Conservation (phyloP, 148 eudicot genomes). For the Salicornia ramosissima region DNA sequence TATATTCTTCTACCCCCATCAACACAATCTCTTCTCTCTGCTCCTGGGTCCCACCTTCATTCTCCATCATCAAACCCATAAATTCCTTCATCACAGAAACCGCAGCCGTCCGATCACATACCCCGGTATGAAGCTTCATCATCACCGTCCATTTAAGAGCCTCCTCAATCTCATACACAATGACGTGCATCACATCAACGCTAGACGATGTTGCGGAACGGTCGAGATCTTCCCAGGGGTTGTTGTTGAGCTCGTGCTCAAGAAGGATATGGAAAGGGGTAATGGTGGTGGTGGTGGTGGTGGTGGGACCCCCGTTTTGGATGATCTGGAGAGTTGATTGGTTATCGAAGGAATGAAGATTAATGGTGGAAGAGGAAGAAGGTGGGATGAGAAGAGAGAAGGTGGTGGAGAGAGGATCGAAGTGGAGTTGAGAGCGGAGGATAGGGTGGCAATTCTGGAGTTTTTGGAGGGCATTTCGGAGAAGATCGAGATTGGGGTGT, state of each 20-base stretch:
- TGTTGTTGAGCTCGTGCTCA: constrained; percentile 61
- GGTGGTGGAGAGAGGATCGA: constrained; percentile 25
- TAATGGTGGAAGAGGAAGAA: constrained; percentile 32
- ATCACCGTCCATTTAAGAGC: constrained; percentile 37
- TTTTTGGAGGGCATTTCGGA: constrained; percentile 47
- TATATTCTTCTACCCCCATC: constrained; percentile 59
- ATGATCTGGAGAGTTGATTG: constrained; percentile 38
- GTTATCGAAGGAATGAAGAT: constrained; percentile 31
- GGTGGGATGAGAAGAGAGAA: constrained; percentile 43
- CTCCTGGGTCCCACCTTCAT: background rate
- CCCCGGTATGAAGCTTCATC: constrained; percentile 65
- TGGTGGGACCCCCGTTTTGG: no score
- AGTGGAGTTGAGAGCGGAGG: constrained; percentile 55
- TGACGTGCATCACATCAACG: constrained; percentile 47
- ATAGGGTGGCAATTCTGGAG: constrained; percentile 65
- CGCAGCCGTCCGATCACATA: constrained; percentile 67
- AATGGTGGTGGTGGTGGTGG: background rate
- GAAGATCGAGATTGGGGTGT: constrained; percentile 33
- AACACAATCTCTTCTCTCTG: constrained; percentile 30
- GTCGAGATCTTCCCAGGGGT: constrained; percentile 40
- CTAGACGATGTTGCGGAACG: background rate
- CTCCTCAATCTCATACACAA: constrained; percentile 32
- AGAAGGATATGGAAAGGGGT: constrained; percentile 43
- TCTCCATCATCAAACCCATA: constrained; percentile 28
- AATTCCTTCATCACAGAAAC: constrained; percentile 47